Evolutionary conservation across 805 yeast genomes (phyloP).

Genomic region (Scheffersomyces spartinae): DNA sequence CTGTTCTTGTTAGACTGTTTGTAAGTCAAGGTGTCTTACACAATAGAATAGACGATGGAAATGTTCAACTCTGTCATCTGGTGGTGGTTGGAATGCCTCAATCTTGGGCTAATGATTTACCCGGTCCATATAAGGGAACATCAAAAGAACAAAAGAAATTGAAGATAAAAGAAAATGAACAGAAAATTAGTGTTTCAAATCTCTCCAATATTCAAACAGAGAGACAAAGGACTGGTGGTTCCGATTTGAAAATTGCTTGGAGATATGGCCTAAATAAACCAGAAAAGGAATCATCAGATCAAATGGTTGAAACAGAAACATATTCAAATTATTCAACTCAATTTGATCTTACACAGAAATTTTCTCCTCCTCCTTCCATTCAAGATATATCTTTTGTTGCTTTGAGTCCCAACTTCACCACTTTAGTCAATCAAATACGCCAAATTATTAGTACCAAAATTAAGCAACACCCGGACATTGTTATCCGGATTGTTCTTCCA

Average conservation of each 20-base stretch:
- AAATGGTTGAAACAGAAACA: conserved; percentile 15
- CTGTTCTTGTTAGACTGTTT: conserved; percentile 56
- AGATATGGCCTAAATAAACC: conserved; percentile 51
- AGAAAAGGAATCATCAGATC: conserved; percentile 5
- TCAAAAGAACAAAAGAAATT: conserved; percentile 55
- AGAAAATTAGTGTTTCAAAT: conserved; percentile 59
- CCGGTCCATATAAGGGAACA: conserved; percentile 66
- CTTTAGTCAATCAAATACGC: conserved; percentile 30
- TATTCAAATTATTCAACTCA: conserved; percentile 49
- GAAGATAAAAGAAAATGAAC: conserved; percentile 42
- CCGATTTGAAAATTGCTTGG: conserved; percentile 86
- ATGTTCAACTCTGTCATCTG: conserved; percentile 39
- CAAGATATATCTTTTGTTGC: conserved; percentile 52
- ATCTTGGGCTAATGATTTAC: conserved; percentile 57
- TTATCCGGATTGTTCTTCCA: conserved; percentile 64
- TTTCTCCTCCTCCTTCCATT: conserved; percentile 54
- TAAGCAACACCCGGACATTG: conserved; percentile 28
- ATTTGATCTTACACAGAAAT: conserved; percentile 66
- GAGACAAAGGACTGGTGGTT: conserved; percentile 8
- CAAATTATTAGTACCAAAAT: conserved; percentile 20
- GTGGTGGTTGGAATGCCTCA: conserved; percentile 50
- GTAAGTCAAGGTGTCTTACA: conserved; percentile 71
- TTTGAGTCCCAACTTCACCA: conserved; percentile 8
- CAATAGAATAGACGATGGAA: conserved; percentile 33
- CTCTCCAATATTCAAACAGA: conserved; percentile 28